Percentiles rank a stretch among this genome's conserved stretches.
phyloP scores from a whole-genome alignment of 306 rosid genomes.

The Cucumis cinereus region DNA sequence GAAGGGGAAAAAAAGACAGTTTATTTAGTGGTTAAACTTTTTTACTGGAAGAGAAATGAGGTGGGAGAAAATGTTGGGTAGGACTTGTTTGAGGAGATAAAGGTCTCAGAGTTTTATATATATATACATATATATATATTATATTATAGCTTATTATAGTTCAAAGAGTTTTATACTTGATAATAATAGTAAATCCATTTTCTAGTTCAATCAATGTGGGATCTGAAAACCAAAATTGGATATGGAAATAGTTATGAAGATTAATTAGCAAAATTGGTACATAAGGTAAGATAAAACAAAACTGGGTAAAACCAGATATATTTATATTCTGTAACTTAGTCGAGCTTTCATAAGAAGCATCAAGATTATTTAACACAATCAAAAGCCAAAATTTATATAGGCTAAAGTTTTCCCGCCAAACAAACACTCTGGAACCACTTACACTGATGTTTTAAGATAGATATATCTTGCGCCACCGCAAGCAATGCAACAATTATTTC shows the following conservation, averaged over 20 bases:
- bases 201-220: too few relatives aligned
- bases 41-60: background rate
- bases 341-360: background rate
- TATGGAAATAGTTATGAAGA: background rate
- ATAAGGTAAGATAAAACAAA: background rate
- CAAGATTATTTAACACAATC: conserved; percentile 27
- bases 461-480: background rate
- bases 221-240: background rate
- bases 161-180: too few relatives aligned
- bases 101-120: too few relatives aligned
- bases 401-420: conserved; percentile 11
- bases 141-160: background rate
- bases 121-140: too few relatives aligned
- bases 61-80: background rate
- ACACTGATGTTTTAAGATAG: background rate
- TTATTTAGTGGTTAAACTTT: too few relatives aligned
- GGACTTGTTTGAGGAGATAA: background rate
- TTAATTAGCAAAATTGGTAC: background rate
- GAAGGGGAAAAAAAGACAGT: too few relatives aligned
- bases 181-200: too few relatives aligned
- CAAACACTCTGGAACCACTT: conserved; percentile 5
- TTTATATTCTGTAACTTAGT: background rate
- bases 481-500: background rate
- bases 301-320: background rate
- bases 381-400: conserved; percentile 26